Evolutionary conservation across 495 filamentous ascomycete species (phyloP).

Genomic region (Aspergillus ellipticus): DNA sequence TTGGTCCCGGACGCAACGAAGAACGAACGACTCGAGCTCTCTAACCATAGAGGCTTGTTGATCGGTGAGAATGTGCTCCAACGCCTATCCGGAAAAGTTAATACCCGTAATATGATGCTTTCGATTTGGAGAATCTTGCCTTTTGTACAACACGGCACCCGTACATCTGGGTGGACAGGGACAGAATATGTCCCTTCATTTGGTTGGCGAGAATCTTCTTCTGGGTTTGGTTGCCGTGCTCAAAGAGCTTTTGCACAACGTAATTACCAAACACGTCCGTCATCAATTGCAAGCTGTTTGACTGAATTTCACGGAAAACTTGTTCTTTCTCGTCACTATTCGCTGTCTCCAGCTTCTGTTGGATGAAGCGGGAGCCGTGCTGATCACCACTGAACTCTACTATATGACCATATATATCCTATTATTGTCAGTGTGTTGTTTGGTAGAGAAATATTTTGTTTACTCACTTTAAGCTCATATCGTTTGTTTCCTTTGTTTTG

Average conservation of each 20-base stretch:
- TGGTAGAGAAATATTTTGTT: not conserved
- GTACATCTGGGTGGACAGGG: constrained; percentile 85
- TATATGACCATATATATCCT: constrained; percentile 85
- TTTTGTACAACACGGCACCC: constrained; percentile 96
- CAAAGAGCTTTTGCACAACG: constrained; percentile 96
- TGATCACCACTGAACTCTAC: constrained; percentile 97
- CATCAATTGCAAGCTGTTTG: constrained; percentile 84
- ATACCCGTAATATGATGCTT: constrained; percentile 9
- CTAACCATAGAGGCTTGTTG: constrained; percentile 82
- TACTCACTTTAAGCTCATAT: constrained; percentile 74
- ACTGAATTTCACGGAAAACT: constrained; percentile 81
- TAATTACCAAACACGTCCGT: constrained; percentile 98
- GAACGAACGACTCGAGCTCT: constrained; percentile 75
- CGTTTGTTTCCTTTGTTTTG: constrained; percentile 73
- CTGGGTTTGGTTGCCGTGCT: constrained; percentile 91
- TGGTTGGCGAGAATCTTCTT: constrained; percentile 80
- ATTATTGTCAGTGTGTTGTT: not conserved
- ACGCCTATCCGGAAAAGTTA: constrained; percentile 51
- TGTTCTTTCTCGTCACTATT: constrained; percentile 98
- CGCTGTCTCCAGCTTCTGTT: constrained; percentile 88
- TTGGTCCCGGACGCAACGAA: constrained; percentile 80
- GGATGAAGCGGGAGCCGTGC: constrained; percentile 92
- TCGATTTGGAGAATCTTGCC: constrained; percentile 34
- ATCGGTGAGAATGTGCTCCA: constrained; percentile 87
- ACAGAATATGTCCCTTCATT: constrained; percentile 81